Base-by-base conservation (phyloP, 1,284 basidiomycete genomes). In the Hortiboletus rubellus region DNA sequence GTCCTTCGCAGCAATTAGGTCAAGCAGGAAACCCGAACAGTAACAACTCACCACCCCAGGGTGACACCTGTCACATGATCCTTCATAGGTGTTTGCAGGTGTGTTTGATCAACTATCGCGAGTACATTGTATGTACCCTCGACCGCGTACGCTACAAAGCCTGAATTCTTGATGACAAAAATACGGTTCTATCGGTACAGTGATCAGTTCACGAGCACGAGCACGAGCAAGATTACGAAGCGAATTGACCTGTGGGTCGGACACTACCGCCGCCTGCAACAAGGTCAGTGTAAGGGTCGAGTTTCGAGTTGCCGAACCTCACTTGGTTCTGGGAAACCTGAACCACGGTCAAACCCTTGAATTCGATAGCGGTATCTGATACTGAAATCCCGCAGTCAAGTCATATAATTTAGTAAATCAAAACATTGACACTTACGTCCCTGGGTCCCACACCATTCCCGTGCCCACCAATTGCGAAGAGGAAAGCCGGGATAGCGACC, bases 401-500 rank as follows among this genome's bases (percentile, higher is more conserved):
- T 46, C 49, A 50, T 48, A 24, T 50, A 7, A 42, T 50, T 24
- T 12, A 22, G 22, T 22, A 34, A 34, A 46, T 37, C 45, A 50
- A 65, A 12, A 27, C 34, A 36, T 47, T 10, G 37, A 22, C 5
- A 77, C 86, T 64, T 68, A 87, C 88, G 70, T 67, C 86, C 88
- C 66, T 80, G 82, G 5, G 82, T 86, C 27, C 88, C 89, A 56
- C 71, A 65, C 82, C 83, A 92, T 17, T 75, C 71, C 15, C 89
- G 77, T 7, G 89, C 89, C 87, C 89, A 92, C 89, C 90, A 91
- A 62, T 91, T 91, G 11, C 87, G 78, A 47, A 90, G 76, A 17
- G 89, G 89, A 69, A 85, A 85, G 0, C 82, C 77, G 11, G 90
- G 89, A 64, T 92, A 92, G 15, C 87, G 84, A 34, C 90, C 90